phyloP scores from a whole-genome alignment of 345 rosid genomes.

The Aegle marmelos region DNA sequence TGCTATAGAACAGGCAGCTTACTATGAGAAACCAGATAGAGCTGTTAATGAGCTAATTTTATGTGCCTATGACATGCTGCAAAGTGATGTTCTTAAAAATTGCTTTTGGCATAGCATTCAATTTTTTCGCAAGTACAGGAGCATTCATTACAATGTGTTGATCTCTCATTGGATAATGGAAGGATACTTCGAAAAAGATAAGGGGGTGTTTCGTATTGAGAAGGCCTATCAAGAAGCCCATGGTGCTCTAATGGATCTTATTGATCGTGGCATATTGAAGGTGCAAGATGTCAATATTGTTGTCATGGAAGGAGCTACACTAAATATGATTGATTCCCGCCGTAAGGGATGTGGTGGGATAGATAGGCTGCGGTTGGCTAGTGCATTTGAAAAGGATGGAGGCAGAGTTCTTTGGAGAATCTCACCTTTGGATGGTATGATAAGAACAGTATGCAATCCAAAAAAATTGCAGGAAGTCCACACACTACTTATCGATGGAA shows the following conservation, averaged over 20 bases:
- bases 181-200: slow-evolving; percentile 40
- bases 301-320: slow-evolving; percentile 35
- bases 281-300: slow-evolving; percentile 39
- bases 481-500: slow-evolving; percentile 46
- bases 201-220: slow-evolving; percentile 19
- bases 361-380: slow-evolving; percentile 34
- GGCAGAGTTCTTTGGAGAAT: slow-evolving; percentile 36
- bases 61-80: slow-evolving; percentile 23
- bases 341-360: slow-evolving; percentile 22
- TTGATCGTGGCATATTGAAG: slow-evolving; percentile 39
- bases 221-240: slow-evolving; percentile 46
- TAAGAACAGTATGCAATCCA: slow-evolving; percentile 35
- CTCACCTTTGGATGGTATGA: slow-evolving; percentile 41
- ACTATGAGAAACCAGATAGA: neutral
- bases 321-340: slow-evolving; percentile 28
- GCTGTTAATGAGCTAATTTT: slow-evolving; percentile 8
- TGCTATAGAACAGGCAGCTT: slow-evolving; percentile 1
- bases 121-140: slow-evolving; percentile 31
- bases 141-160: slow-evolving; percentile 50
- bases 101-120: slow-evolving; percentile 55
- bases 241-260: slow-evolving; percentile 44
- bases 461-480: slow-evolving; percentile 16
- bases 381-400: slow-evolving; percentile 18
- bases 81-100: slow-evolving; percentile 1
- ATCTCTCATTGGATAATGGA: slow-evolving; percentile 62